Evolutionary conservation across 2,329 filamentous ascomycete genomes (phyloP), one percentile per base, ranked within the genome.

Genomic region (Fusarium sp.): DNA sequence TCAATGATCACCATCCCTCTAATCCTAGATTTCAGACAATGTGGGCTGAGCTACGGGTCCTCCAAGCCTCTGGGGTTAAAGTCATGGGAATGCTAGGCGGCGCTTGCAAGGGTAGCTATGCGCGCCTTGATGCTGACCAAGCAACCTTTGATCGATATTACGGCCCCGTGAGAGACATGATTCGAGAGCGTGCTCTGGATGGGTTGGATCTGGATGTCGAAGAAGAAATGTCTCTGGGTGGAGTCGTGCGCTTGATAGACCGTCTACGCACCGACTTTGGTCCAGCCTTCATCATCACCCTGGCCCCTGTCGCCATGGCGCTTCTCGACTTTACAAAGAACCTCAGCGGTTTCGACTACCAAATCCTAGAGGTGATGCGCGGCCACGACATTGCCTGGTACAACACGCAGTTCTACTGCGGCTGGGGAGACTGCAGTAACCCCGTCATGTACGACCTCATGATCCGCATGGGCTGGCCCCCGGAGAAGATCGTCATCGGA

Each of bases 351-450:
- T 97, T 97, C 75, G 84, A 87, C 73, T 97, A 97, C 75, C 82
- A 87, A 40, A 81, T 87, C 10, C 83, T 97, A 3, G 92, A 96
- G 73, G 81, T 83, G 10, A 82, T 86, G 74, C 81, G 86, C 6
- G 88, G 89, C 1, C 76, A 75, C 13, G 83, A 89, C 39, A 90
- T 97, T 26, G 82, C 83, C 3, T 97, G 92, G 87, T 97, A 97
- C 75, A 97, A 97, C 73, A 83, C 89, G 6, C 93, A 97, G 73
- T 96, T 97, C 76, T 97, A 97, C 81, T 95, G 91, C 72, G 92
- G 92, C 2, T 97, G 92, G 88, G 92, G 92, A 8, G 81, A 82
- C 65, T 77, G 82, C 58, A 74, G 70, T 41, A 79, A 71, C 26
- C 76, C 82, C 0, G 51, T 73, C 36, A 78, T 81, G 73, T 88